A percentile compares a stretch with the other conserved stretches of the same genome.
Conservation (phyloP, 2,329 filamentous ascomycete species). For the Fusarium tricinctum region DNA sequence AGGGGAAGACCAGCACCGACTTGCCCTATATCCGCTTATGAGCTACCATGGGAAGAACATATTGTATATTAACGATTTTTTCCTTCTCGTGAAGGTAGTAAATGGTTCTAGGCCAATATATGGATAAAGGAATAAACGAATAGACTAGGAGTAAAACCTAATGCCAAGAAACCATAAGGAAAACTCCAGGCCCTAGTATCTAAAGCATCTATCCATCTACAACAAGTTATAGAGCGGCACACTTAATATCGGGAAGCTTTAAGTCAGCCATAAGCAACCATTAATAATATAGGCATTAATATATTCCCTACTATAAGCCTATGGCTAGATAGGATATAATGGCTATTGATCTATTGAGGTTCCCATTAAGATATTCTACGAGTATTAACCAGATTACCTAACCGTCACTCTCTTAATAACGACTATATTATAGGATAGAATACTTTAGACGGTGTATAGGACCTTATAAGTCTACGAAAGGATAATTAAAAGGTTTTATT, state of each 20-base stretch:
- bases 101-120: constrained; percentile 1
- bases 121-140: background rate
- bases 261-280: background rate
- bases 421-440: background rate
- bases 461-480: background rate
- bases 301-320: constrained; percentile 3
- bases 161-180: background rate
- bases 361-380: background rate
- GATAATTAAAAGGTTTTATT: constrained; percentile 1
- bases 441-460: background rate
- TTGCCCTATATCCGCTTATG: background rate
- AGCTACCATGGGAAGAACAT: constrained; percentile 2
- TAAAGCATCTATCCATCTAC: background rate
- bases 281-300: background rate
- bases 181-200: background rate
- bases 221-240: constrained; percentile 3
- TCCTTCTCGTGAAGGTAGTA: background rate
- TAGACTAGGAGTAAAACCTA: background rate
- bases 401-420: background rate
- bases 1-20: constrained; percentile 3
- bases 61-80: background rate
- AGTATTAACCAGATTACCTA: background rate
- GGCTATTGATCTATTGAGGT: background rate
- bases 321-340: background rate
- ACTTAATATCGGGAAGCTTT: constrained; percentile 2